These are phyloP conservation scores for Heimioporus retisporus DNA, from an alignment of 1,284 basidiomycete genomes.

Conservation along the genomic window DNA sequence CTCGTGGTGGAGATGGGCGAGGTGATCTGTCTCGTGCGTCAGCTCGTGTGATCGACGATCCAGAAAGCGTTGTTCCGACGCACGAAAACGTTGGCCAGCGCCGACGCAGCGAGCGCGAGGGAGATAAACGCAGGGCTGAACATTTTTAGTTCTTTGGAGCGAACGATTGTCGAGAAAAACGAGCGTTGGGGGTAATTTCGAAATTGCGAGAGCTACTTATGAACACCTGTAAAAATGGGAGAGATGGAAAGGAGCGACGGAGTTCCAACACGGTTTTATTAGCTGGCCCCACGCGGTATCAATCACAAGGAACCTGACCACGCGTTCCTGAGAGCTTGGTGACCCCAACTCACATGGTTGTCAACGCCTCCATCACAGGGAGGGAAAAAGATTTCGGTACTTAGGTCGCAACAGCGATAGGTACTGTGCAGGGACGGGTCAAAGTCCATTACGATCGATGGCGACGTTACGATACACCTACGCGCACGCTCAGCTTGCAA, in stretches of 20 bases:
- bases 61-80: slow-evolving; percentile 35
- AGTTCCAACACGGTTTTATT: slow-evolving; percentile 39
- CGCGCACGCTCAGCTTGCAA: slow-evolving; percentile 46
- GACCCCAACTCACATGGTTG: too few relatives aligned
- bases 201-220: slow-evolving; percentile 13
- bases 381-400: not conserved
- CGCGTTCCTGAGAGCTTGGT: not conserved
- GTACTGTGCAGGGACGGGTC: slow-evolving; percentile 15
- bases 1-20: slow-evolving; percentile 62
- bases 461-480: slow-evolving; percentile 20
- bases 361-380: too few relatives aligned
- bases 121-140: slow-evolving; percentile 60
- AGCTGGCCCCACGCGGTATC: not conserved
- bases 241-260: slow-evolving; percentile 31
- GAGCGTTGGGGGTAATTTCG: slow-evolving; percentile 39
- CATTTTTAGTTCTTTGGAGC: slow-evolving; percentile 48
- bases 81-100: slow-evolving; percentile 70
- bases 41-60: too few relatives aligned
- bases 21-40: slow-evolving; percentile 59
- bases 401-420: not conserved
- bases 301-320: not conserved
- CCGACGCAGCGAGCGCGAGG: slow-evolving; percentile 64
- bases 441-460: slow-evolving; percentile 12
- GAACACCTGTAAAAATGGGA: not conserved
- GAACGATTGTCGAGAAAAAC: slow-evolving; percentile 29